Evolutionary conservation across 2,329 filamentous ascomycete genomes (phyloP).

Genomic region (Fusarium sp.): DNA sequence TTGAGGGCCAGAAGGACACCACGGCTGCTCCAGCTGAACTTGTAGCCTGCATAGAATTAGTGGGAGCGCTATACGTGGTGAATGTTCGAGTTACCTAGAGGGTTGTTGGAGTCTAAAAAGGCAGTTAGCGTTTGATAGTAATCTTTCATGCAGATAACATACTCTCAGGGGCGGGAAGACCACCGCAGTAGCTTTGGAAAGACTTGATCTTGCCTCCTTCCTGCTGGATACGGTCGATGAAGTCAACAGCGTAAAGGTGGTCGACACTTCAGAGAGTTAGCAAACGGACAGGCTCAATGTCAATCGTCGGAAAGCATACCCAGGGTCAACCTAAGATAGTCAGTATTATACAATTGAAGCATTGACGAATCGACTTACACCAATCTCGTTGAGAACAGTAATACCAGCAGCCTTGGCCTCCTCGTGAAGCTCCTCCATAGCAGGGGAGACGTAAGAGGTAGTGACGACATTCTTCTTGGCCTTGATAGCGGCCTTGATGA

Average conservation of each 20-base stretch:
- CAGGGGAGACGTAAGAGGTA: slow-evolving; percentile 91
- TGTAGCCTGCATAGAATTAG: slow-evolving; percentile 69
- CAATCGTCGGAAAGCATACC: slow-evolving; percentile 19
- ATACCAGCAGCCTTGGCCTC: slow-evolving; percentile 90
- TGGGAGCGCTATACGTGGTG: neutral
- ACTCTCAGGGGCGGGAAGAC: slow-evolving; percentile 73
- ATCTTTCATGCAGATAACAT: slow-evolving; percentile 1
- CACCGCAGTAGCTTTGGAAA: slow-evolving; percentile 89
- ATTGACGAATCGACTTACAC: slow-evolving; percentile 58
- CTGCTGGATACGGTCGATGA: slow-evolving; percentile 87
- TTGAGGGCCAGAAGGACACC: slow-evolving; percentile 89
- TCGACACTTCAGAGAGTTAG: slow-evolving; percentile 33
- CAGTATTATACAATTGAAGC: neutral
- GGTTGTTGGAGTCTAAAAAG: slow-evolving; percentile 77
- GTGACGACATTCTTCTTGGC: slow-evolving; percentile 97
- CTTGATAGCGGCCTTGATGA: slow-evolving; percentile 94
- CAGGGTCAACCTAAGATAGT: slow-evolving; percentile 41
- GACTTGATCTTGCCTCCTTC: slow-evolving; percentile 85
- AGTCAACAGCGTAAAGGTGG: slow-evolving; percentile 81
- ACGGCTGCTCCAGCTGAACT: slow-evolving; percentile 67
- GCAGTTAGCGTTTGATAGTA: slow-evolving; percentile 7
- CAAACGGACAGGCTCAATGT: neutral
- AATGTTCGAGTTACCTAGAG: slow-evolving; percentile 64
- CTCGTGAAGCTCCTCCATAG: slow-evolving; percentile 89
- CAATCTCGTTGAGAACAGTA: slow-evolving; percentile 98